phyloP scores from a whole-genome alignment of 2,329 filamentous ascomycete species.

The Fulvia fulva region DNA sequence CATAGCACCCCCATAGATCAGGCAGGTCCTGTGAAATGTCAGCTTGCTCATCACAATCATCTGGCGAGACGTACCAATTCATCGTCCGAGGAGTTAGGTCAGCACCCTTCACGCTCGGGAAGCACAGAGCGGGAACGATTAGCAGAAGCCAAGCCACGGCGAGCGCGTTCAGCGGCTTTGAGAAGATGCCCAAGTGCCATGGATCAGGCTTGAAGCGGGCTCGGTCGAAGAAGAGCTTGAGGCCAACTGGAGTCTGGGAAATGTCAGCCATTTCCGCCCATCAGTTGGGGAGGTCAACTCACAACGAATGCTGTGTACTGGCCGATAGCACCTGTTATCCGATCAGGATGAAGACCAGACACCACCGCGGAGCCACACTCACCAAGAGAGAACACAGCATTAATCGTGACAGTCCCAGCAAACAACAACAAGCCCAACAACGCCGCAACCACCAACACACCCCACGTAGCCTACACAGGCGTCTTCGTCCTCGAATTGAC shows the following conservation, averaged over 20 bases:
- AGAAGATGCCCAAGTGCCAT: constrained; percentile 32
- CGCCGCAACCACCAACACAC: constrained; percentile 27
- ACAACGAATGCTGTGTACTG: constrained; percentile 25
- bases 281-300: neutral
- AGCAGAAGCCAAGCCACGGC: constrained; percentile 30
- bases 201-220: constrained; percentile 29
- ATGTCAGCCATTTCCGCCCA: neutral
- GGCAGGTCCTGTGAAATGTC: constrained; percentile 16
- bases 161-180: constrained; percentile 27
- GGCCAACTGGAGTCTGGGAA: constrained; percentile 21
- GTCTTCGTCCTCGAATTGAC: constrained; percentile 29
- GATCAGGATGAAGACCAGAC: neutral
- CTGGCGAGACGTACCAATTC: constrained; percentile 25
- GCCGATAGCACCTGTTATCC: constrained; percentile 9
- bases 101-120: constrained; percentile 29
- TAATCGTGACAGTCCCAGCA: constrained; percentile 30
- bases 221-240: constrained; percentile 30
- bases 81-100: constrained; percentile 30
- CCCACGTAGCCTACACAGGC: constrained; percentile 32
- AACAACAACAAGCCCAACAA: constrained; percentile 30
- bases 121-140: constrained; percentile 32
- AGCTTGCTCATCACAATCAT: neutral
- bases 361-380: neutral
- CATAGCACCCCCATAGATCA: constrained; percentile 34
- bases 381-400: constrained; percentile 33